These are phyloP conservation scores for Meira nashicola DNA, from an alignment of 1,284 basidiomycete species.

Conservation along the genomic window DNA sequence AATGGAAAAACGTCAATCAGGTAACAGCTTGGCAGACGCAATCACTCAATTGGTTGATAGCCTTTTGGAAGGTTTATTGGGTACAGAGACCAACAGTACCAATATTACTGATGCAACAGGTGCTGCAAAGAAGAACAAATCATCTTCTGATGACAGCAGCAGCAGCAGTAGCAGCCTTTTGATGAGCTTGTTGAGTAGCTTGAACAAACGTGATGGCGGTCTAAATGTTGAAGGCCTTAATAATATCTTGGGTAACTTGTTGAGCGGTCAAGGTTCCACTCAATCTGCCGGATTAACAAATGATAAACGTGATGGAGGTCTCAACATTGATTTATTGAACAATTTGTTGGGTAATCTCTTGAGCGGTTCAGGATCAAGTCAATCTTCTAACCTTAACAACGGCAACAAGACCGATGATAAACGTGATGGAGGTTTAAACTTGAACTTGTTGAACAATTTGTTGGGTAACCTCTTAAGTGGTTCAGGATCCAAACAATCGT, in stretches of 20 bases:
- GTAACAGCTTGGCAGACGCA: constrained; percentile 11
- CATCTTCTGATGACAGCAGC: neutral
- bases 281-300: neutral
- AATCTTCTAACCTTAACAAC: constrained; percentile 1
- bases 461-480: constrained; percentile 9
- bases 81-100: neutral
- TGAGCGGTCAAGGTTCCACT: neutral
- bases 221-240: neutral
- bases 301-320: constrained; percentile 20
- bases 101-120: neutral
- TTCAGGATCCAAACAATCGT: too few species aligned
- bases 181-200: too few species aligned
- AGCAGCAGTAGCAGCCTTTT: too few species aligned
- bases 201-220: neutral
- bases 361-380: constrained; percentile 3
- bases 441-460: constrained; percentile 10
- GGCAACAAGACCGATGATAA: neutral
- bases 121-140: neutral
- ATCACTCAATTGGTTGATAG: neutral
- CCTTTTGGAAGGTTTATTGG: neutral
- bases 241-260: neutral
- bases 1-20: constrained; percentile 13
- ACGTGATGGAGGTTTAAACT: constrained; percentile 12
- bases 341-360: constrained; percentile 34
- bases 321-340: constrained; percentile 33